A percentile compares a stretch with the other conserved stretches of the same genome.
Evolutionary conservation across 148 eudicot species (phyloP).

Genomic region (Silene conica): DNA sequence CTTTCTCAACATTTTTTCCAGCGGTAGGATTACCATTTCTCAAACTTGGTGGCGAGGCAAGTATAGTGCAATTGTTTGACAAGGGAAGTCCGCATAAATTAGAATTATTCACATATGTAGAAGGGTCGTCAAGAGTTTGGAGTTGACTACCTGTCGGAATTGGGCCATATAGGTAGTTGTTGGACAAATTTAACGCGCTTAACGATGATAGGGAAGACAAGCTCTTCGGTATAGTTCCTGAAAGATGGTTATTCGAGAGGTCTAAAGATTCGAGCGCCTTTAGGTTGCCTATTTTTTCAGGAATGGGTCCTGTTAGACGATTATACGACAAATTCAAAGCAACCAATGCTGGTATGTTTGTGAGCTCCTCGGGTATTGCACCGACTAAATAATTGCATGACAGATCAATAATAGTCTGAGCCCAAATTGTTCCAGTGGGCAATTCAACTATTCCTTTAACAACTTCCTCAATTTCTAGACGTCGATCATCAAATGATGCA

Average conservation of each 20-base stretch:
- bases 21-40: no score
- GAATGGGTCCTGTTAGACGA: no score
- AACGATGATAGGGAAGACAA: slow-evolving; percentile 14
- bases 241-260: slow-evolving; percentile 24
- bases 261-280: slow-evolving; percentile 20
- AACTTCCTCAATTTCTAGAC: background rate
- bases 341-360: no score
- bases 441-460: background rate
- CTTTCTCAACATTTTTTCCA: background rate
- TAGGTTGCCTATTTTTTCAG: no score
- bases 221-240: slow-evolving; percentile 25
- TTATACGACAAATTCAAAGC: no score
- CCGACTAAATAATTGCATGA: slow-evolving; percentile 25
- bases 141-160: slow-evolving; percentile 32
- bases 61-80: slow-evolving; percentile 21
- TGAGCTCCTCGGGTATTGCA: no score
- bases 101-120: slow-evolving; percentile 31
- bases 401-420: slow-evolving; percentile 31
- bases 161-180: slow-evolving; percentile 23
- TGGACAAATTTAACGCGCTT: slow-evolving; percentile 17
- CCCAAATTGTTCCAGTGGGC: background rate
- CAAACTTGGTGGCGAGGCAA: background rate
- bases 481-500: no score
- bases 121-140: slow-evolving; percentile 25
- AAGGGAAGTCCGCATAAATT: slow-evolving; percentile 41